Base-by-base conservation (phyloP, 2,329 filamentous ascomycete species). In the Talaromyces sp. region DNA sequence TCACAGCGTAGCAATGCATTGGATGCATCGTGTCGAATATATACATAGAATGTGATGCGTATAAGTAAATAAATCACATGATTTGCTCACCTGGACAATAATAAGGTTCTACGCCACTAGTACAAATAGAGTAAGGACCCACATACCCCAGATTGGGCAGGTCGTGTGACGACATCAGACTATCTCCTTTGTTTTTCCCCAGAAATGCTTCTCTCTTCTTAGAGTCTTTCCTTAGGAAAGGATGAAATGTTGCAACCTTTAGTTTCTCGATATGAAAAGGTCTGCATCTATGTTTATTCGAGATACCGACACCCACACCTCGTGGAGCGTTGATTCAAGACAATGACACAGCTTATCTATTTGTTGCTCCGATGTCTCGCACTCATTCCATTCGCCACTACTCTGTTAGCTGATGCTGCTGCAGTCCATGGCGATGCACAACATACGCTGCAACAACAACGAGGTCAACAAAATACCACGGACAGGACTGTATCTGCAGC, bases 401-500 rank as follows among this genome's bases (percentile, higher is more conserved):
- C n/a, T 13, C n/a, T 22, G n/a, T 13, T 52, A 28, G 39, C 31
- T 7, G 37, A 54, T 8, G 53, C 43, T 5, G 57, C 43, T 3
- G 45, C 43, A 2, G 22, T 46, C 8, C 33, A 53, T 21, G 22
- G 28, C 43, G 51, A 41, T 2, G 17, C 13, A 39, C 33, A 21
- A 8, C 21, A 15, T 10, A 3, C 7, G 7, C 15, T 45, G 0
- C 21, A 17, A 36, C 35, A 51, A 19, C 54, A 57, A 3, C 22
- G 2, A 17, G 5, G 13, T 4, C 31, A 51, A 37, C n/a, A 40
- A 9, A 21, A 53, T 4, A 5, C n/a, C 2, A 35, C 39, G 4
- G 28, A 21, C 52, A 56, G 22, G 46, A 55, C 6, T 60, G 70
- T 94, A 57, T 86, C 88, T 4, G 68, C 75, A 28, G 67, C 78